Conservation (phyloP, 768 basidiomycete species). For the Fomitopsis pulvina region DNA sequence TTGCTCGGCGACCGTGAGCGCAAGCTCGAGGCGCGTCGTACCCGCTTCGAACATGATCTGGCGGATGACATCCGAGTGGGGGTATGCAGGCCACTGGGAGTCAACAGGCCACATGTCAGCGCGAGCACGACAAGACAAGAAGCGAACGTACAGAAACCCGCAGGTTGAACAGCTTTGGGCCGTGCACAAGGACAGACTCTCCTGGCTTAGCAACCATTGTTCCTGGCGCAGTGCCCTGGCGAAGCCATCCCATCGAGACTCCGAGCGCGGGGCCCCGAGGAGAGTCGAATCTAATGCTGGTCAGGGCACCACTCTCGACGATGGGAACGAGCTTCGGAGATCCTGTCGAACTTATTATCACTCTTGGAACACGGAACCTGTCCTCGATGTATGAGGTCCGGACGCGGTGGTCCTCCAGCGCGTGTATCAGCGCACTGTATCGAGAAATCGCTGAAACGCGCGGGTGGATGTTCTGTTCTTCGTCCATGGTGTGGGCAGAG, state of each 20-base stretch:
- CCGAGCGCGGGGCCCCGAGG: neutral
- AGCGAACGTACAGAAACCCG: neutral
- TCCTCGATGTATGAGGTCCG: neutral
- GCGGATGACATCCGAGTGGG: neutral
- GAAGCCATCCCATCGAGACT: neutral
- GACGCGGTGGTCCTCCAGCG: neutral
- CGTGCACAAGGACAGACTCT: neutral
- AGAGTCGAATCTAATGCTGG: neutral
- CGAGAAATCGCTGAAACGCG: too few species aligned
- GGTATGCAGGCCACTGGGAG: neutral
- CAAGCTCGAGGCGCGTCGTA: constrained; percentile 1
- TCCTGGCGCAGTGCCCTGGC: neutral
- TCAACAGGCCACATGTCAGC: neutral
- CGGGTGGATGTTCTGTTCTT: too few species aligned
- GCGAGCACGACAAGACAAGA: neutral
- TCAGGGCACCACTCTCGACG: neutral
- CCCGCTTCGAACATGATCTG: neutral
- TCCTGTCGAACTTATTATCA: too few species aligned
- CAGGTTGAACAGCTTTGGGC: neutral
- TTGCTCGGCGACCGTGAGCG: neutral
- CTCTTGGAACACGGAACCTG: neutral
- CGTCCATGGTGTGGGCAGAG: too few species aligned
- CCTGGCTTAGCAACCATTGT: neutral
- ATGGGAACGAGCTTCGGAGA: too few species aligned
- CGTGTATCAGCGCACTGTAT: neutral